phyloP scores from a whole-genome alignment of 2,329 filamentous ascomycete species.

The Botrytis byssoidea region DNA sequence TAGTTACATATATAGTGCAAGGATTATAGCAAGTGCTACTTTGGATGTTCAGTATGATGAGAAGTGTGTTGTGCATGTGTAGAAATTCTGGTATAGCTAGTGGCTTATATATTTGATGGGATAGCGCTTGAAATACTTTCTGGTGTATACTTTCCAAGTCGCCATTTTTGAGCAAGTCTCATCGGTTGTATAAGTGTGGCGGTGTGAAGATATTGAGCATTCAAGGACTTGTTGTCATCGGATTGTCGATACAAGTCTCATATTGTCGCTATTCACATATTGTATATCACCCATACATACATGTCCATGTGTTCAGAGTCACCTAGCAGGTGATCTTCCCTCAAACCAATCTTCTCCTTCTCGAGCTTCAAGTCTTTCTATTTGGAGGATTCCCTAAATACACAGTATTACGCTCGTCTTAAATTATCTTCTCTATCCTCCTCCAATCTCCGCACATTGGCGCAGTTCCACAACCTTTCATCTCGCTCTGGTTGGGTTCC shows the following conservation, averaged over 20 bases:
- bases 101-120: background rate
- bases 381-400: background rate
- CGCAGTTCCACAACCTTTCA: background rate
- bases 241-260: background rate
- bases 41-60: background rate
- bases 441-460: background rate
- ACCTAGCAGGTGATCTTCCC: background rate
- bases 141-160: background rate
- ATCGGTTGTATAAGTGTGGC: background rate
- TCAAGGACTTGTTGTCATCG: background rate
- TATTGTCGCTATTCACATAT: background rate
- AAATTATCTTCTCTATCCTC: background rate
- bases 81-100: background rate
- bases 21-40: background rate
- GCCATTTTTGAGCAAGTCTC: background rate
- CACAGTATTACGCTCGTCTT: background rate
- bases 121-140: background rate
- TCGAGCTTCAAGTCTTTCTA: background rate
- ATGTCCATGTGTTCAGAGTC: background rate
- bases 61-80: background rate
- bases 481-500: background rate
- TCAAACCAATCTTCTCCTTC: background rate
- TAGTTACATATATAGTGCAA: constrained; percentile 1
- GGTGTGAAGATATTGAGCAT: too few species aligned
- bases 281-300: background rate